phyloP scores from a whole-genome alignment of 2,329 filamentous ascomycete species.

The Colletotrichum incanum region DNA sequence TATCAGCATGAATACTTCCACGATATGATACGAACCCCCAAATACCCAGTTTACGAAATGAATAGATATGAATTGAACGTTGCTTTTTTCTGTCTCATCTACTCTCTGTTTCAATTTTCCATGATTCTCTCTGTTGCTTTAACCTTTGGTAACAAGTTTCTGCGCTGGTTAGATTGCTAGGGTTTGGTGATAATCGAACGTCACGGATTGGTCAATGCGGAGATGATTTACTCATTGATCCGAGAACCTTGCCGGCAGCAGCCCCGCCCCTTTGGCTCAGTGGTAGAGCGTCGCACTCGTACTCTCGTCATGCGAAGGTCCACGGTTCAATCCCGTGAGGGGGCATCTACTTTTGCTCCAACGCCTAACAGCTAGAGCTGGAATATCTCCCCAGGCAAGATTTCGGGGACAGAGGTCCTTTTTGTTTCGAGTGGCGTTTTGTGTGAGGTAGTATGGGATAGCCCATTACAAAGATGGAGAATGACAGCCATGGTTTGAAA shows the following conservation, averaged over 20 bases:
- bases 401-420: not conserved
- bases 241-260: not conserved
- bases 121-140: not conserved
- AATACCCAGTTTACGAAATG: not conserved
- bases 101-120: not conserved
- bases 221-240: not conserved
- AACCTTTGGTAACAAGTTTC: not conserved
- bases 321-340: slow-evolving; percentile 43
- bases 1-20: not conserved
- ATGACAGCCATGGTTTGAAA: not conserved
- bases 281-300: slow-evolving; percentile 43
- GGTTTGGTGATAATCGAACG: not conserved
- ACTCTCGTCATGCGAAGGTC: slow-evolving; percentile 37
- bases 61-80: not conserved
- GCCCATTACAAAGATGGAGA: not conserved
- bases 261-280: slow-evolving; percentile 36
- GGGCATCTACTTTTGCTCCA: slow-evolving; percentile 19
- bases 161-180: not conserved
- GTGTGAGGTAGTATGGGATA: not conserved
- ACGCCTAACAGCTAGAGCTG: no score
- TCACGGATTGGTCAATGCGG: not conserved
- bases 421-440: not conserved
- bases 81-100: not conserved
- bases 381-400: not conserved
- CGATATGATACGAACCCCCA: not conserved